Base-by-base conservation (phyloP, 805 yeast species). In the Cyberlindnera bimundalis region DNA sequence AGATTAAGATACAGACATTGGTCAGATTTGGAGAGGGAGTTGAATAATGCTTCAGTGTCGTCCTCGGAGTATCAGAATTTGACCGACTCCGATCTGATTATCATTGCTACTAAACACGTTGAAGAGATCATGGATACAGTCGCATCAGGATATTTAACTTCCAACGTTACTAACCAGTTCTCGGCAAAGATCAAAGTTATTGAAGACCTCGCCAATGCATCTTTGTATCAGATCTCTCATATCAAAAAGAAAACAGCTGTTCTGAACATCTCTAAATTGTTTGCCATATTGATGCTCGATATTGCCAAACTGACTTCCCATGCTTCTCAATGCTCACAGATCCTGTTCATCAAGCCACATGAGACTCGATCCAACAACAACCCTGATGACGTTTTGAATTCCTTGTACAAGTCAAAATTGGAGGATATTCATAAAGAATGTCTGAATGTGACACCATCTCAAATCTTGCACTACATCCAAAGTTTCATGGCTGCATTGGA, bases 301-400 rank as follows among this genome's bases (percentile, higher is more conserved):
- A 41, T 58, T 9, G 56, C 67, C 0, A 53, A 49, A 28, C 32
- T 60, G 2, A 42, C 65, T 6, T 49, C 61, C 21, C 60, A 64
- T 25, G 55, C 59, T 4, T 47, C 62, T 1, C 51, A 53, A 17
- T 59, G 73, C 29, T 48, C 58, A 7, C 55, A 57, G 6, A 50
- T 71, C 33, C 53, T 73, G 28, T 42, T 66, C 25, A 67, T 73
- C 47, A 58, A 59, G 29, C 65, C 68, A 15, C 61, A 58, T 43
- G 56, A 58, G 42, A 42, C 63, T 36, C 43, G 48, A 8, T 40
- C 59, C 20, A 55, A 52, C 33, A 28, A 46, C 10, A 46, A 46
- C 27, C 60, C 61, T 8, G 60, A 57, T 44, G 51, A 53, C 30
- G 55, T 57, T 6, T 45, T 57, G 43, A 57, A 57, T 32, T 49